Evolutionary conservation across 2,329 filamentous ascomycete species (phyloP), one percentile per base, ranked within the genome.

Genomic region (Trichoderma gracile): DNA sequence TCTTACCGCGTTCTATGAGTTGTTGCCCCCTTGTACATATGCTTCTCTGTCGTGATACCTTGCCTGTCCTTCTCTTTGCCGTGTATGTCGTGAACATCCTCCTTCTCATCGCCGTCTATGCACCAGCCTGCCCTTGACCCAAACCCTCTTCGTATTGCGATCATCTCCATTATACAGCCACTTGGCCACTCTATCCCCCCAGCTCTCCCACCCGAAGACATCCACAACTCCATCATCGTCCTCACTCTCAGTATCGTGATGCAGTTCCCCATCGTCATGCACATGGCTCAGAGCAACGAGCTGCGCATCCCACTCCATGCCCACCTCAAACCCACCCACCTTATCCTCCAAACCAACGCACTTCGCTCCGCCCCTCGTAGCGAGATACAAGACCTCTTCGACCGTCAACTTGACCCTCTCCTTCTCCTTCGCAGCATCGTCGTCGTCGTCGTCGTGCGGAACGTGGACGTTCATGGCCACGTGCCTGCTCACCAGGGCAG

Each of bases 101-200:
- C 6, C 19, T n/a, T 19, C 23, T 45, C 49, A 59, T 19, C 19
- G 38, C 42, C 65, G 56, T n/a, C 40, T 59, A 78, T 97, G 92
- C 54, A 97, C 95, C 75, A 96, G 76, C 68, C 87, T 79, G 3
- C 95, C 95, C 73, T 84, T 87, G 1, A 98, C 93, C 94, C 94
- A 99, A 5, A 99, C 95, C 69, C 84, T 87, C 71, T 83, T 84
- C 3, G 93, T 94, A 76, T 98, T 98, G 69, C 94, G 82, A 78
- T 98, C 95, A 79, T 98, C 93, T 0, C 95, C 95, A 69, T 86
- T 90, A 78, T 91, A 99, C 67, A 98, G 81, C 95, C 95, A 99
- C 81, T 99, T 99, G 59, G 92, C 91, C 12, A 98, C 79, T 72
- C 82, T 86, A 72, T 98, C 92, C 45, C 89, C 86, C 92, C 91